Percentiles rank a stretch among this genome's conserved stretches.
These are phyloP conservation scores for Trametes cingulata DNA, from an alignment of 768 basidiomycete genomes.

Conservation along the genomic window DNA sequence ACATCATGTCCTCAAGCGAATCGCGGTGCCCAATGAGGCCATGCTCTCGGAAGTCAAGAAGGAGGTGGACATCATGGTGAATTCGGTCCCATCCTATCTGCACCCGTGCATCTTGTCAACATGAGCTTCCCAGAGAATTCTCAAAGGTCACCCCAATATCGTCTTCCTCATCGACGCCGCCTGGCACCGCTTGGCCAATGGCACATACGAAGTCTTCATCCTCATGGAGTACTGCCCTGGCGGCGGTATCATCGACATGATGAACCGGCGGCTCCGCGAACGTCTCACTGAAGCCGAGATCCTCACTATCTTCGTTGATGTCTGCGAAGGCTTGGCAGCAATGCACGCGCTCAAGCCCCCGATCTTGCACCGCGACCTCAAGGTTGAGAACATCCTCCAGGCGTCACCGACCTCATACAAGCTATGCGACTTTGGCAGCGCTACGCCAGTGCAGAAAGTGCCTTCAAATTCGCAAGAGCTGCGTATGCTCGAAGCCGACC, in stretches of 20 bases:
- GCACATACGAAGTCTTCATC: conserved; percentile 94
- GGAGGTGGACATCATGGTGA: conserved; percentile 98
- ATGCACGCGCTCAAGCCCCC: conserved; percentile 95
- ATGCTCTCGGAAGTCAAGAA: conserved; percentile 94
- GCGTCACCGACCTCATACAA: conserved; percentile 85
- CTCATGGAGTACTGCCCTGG: conserved; percentile 98
- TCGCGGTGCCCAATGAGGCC: conserved; percentile 86
- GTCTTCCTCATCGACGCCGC: conserved; percentile 96
- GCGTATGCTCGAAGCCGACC: conserved; percentile 82
- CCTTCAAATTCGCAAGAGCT: conserved; percentile 84
- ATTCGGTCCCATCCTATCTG: conserved; percentile 20
- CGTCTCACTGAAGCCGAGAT: conserved; percentile 95
- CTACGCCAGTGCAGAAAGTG: conserved; percentile 72
- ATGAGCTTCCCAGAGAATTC: conserved; percentile 63
- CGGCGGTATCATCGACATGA: conserved; percentile 99
- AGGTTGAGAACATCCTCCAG: conserved; percentile 98
- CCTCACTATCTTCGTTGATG: conserved; percentile 95
- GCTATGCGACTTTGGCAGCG: conserved; percentile 97
- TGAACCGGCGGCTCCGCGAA: conserved; percentile 95
- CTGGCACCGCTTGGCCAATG: conserved; percentile 81
- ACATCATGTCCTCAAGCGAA: conserved; percentile 95
- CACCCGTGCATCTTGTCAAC: conserved; percentile 11
- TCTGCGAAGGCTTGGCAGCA: conserved; percentile 93
- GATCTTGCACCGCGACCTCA: conserved; percentile 94
- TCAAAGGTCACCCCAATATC: conserved; percentile 93